Percentiles rank a stretch among this genome's conserved stretches.
phyloP scores from a whole-genome alignment of 2,329 filamentous ascomycete species.

The Phaeosphaeria sp. region DNA sequence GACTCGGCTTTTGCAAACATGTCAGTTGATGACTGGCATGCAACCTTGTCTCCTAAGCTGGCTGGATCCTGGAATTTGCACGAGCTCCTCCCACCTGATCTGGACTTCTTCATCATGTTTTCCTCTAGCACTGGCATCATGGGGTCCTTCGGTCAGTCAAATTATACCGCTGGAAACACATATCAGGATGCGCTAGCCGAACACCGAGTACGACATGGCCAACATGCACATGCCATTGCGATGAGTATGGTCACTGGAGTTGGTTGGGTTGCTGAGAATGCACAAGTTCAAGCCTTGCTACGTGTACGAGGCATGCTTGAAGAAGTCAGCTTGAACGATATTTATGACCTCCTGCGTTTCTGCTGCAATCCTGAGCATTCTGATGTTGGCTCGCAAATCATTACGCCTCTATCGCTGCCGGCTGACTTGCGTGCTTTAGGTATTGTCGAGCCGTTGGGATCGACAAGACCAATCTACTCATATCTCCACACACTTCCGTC shows the following conservation, averaged over 20 bases:
- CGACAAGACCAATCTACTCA: constrained; percentile 16
- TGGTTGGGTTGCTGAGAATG: constrained; percentile 32
- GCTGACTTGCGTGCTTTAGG: constrained; percentile 20
- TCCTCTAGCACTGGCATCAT: constrained; percentile 27
- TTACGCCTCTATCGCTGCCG: constrained; percentile 21
- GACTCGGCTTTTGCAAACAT: constrained; percentile 30
- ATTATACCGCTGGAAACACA: constrained; percentile 29
- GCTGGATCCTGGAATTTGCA: constrained; percentile 41
- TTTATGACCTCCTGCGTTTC: constrained; percentile 24
- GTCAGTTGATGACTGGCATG: constrained; percentile 11
- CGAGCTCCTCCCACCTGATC: constrained; percentile 15
- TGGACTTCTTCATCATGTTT: constrained; percentile 34
- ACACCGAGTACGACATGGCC: constrained; percentile 16
- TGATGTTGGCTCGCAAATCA: constrained; percentile 17
- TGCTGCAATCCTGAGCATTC: constrained; percentile 18
- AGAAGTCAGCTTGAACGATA: constrained; percentile 23
- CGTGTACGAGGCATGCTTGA: constrained; percentile 2
- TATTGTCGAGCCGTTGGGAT: constrained; percentile 22
- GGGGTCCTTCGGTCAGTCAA: constrained; percentile 23
- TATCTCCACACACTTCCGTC: constrained; percentile 13
- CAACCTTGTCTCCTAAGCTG: constrained; percentile 36
- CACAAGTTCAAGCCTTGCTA: not conserved
- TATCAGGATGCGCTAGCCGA: constrained; percentile 31
- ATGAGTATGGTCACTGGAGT: constrained; percentile 22
- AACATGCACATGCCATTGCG: constrained; percentile 46